Evolutionary conservation across 2,329 filamentous ascomycete species (phyloP), one percentile per base, ranked within the genome.

Genomic region (Claviceps humidiphila): DNA sequence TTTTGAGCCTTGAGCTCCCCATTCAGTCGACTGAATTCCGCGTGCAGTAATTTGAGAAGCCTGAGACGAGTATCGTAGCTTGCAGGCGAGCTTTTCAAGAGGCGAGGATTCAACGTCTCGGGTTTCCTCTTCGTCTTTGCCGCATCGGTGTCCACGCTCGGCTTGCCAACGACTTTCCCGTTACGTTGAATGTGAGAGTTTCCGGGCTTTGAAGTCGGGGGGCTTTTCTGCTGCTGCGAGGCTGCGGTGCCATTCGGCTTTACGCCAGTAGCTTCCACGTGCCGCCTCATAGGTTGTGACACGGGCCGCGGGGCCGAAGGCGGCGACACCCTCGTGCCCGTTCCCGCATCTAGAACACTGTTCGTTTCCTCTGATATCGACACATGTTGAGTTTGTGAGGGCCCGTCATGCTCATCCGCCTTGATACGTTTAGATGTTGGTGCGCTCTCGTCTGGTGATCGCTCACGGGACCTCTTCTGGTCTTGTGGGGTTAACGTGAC

Each of bases 21-120:
- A 61, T 91, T 89, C 8, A 90, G 74, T 4, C 82, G 75, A n/a
- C 68, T 66, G 63, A 85, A 80, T 57, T 87, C 78, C 13, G 75
- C 71, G 60, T 89, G 80, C 1, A 91, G 68, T 57, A 81, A 71
- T 56, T 78, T 78, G 24, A 90, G 64, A 2, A 83, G 71, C 55
- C 73, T 75, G 34, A 76, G 66, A 13, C 82, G 76, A 17, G 74
- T 73, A 52, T 75, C 73, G 57, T 83, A 78, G 42, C 69, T 68
- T 3, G 80, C 77, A 1, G 82, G 81, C 0, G 78, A 70, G 39
- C 68, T 70, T 52, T 76, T 74, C 2, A 90, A 71, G 41, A 81
- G 72, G 6, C 85, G 78, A 48, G 86, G 86, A 57, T 86, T 86
- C 39, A 90, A 73, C 17, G 71, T 65, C 66, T 86, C 81, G 14